Conservation (phyloP, 2,329 filamentous ascomycete genomes). For the Passalora sequoiae region DNA sequence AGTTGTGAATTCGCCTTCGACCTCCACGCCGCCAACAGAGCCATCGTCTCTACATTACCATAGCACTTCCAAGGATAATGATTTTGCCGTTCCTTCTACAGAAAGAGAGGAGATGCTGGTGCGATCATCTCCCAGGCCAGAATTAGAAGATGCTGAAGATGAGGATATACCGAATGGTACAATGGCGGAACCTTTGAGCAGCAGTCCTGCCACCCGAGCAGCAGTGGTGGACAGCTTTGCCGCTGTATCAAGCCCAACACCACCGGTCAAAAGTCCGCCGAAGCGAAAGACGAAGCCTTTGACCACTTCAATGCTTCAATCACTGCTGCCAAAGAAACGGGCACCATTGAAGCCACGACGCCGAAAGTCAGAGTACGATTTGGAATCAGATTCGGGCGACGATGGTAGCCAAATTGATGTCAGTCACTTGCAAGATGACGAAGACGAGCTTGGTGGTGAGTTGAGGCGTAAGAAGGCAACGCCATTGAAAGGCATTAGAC, state of each 20-base stretch:
- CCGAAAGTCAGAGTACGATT: constrained; percentile 37
- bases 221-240: constrained; percentile 10
- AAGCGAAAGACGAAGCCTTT: constrained; percentile 28
- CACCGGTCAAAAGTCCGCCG: constrained; percentile 20
- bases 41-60: constrained; percentile 30
- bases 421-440: constrained; percentile 33
- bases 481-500: constrained; percentile 18
- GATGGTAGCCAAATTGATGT: constrained; percentile 21
- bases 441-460: constrained; percentile 38
- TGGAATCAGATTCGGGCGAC: constrained; percentile 36
- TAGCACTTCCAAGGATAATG: constrained; percentile 23
- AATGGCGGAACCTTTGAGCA: constrained; percentile 42
- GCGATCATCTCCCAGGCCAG: constrained; percentile 5
- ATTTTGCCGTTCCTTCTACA: constrained; percentile 17
- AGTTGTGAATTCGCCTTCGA: constrained; percentile 33
- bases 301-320: constrained; percentile 43
- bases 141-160: constrained; percentile 23
- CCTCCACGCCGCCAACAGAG: constrained; percentile 30
- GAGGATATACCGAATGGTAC: constrained; percentile 37
- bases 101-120: constrained; percentile 10
- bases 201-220: constrained; percentile 29
- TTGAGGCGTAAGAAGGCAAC: constrained; percentile 21
- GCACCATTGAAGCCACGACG: constrained; percentile 22
- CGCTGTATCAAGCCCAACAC: constrained; percentile 25
- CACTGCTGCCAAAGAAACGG: constrained; percentile 41